Base-by-base conservation (phyloP, 129 eudicot species). In the Pseudognaphalium luteoalbum region DNA sequence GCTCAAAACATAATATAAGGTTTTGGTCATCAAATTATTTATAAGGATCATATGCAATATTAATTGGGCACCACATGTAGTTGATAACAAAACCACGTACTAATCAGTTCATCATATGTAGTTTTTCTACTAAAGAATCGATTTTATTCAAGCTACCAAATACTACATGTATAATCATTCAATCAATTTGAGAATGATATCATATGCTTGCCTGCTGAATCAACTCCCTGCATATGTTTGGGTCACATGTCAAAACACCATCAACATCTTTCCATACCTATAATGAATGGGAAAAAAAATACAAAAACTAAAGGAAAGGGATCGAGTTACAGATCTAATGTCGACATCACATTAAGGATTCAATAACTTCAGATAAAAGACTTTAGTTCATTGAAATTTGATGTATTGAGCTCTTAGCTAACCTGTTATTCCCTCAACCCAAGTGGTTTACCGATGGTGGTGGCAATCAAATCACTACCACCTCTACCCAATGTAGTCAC, bases 261-360 rank as follows among this genome's bases (percentile, higher is more conserved):
- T 93, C 98, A 37, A 90, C 98, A 83, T 93, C 98, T 74, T 93
- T 93, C 98, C 98, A 93, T 52, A 93, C 98, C 96, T 93, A 85
- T 44, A 34, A 71, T 56, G 5, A 56, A 34, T 44, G 22, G 17
- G 19, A 67, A 63, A 65, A 15, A 5, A 2, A 4, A 64, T 16
- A 33, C 5, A n/a, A 57, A 56, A 56, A 35, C 68, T 20, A 15
- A 73, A 5, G 66, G 34, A 14, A 25, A 29, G 33, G n/a, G 3
- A 30, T 12, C 10, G 0, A 61, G 12, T 4, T 62, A 62, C 17
- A 16, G 39, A 2, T 16, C 37, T 28, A 20, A 20, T 11, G 58
- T 52, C 8, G 22, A 15, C 21, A 4, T 29, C 41, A 67, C 19
- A 37, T 8, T 16, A 22, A 73, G 21, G 22, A 56, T 11, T 37